Evolutionary conservation across 768 basidiomycete genomes (phyloP).

Genomic region (Phallus indusiatus): DNA sequence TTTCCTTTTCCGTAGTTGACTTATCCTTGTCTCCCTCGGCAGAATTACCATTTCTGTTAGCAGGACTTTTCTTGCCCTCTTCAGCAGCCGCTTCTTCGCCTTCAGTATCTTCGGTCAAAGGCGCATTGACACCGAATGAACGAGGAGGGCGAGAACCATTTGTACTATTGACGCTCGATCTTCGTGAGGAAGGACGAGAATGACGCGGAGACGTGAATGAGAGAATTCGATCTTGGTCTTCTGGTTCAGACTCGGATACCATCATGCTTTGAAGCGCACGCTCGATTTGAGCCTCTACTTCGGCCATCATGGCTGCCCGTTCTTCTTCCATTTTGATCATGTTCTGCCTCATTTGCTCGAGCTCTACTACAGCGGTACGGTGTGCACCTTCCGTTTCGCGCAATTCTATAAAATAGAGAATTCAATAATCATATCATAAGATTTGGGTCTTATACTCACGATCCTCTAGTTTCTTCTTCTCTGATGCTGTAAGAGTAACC

Average conservation of each 20-base stretch:
- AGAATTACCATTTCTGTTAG: neutral
- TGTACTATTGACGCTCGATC: constrained; percentile 47
- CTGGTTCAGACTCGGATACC: constrained; percentile 72
- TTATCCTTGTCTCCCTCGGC: constrained; percentile 22
- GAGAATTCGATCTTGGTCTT: constrained; percentile 60
- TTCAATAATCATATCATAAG: neutral
- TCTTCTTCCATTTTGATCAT: constrained; percentile 87
- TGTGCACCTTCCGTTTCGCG: constrained; percentile 76
- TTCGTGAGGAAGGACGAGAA: constrained; percentile 43
- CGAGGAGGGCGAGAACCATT: constrained; percentile 42
- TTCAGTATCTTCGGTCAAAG: constrained; percentile 47
- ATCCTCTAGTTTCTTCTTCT: constrained; percentile 68
- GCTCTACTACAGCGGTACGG: constrained; percentile 67
- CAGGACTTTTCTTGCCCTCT: constrained; percentile 29
- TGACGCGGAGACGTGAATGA: constrained; percentile 44
- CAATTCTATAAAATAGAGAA: constrained; percentile 42
- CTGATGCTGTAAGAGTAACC: constrained; percentile 65
- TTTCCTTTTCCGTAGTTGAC: constrained; percentile 15
- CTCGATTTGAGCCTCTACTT: constrained; percentile 88
- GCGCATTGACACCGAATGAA: constrained; percentile 72
- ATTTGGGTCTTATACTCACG: constrained; percentile 42
- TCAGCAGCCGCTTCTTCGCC: constrained; percentile 19
- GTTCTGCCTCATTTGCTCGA: constrained; percentile 71
- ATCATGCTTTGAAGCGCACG: constrained; percentile 67
- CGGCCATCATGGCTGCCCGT: constrained; percentile 84